Percentiles rank a stretch among this genome's conserved stretches.
Conservation (phyloP, 768 basidiomycete species). For the Mycena olivaceomarginata region DNA sequence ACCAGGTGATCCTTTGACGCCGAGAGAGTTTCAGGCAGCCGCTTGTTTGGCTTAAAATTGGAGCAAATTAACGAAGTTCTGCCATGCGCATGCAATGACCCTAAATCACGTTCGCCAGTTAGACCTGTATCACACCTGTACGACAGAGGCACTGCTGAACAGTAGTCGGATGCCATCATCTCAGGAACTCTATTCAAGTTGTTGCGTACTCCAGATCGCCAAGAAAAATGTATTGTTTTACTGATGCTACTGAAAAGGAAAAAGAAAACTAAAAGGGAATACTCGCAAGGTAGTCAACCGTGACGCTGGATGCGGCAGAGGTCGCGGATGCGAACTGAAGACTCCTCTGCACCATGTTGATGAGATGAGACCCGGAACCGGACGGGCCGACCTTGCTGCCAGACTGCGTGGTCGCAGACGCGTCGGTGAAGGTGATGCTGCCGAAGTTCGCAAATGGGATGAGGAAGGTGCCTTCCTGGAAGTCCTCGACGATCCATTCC, state of each 20-base stretch:
- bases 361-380: slow-evolving; percentile 22
- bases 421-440: slow-evolving; percentile 20
- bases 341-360: slow-evolving; percentile 22
- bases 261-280: slow-evolving; percentile 28
- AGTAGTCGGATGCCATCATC: slow-evolving; percentile 14
- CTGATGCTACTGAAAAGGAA: slow-evolving; percentile 6
- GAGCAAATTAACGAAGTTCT: no score
- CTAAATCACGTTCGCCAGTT: not conserved
- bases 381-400: slow-evolving; percentile 23
- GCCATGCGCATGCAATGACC: no score
- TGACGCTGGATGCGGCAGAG: not conserved
- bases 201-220: slow-evolving; percentile 18
- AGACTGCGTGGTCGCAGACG: slow-evolving; percentile 19
- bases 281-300: slow-evolving; percentile 20
- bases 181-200: slow-evolving; percentile 5
- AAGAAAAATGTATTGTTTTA: slow-evolving; percentile 19
- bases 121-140: not conserved
- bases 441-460: slow-evolving; percentile 29
- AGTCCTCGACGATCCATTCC: slow-evolving; percentile 30
- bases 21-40: no score
- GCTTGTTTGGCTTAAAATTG: no score
- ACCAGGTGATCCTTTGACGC: not conserved
- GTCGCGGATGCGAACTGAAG: slow-evolving; percentile 8
- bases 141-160: slow-evolving; percentile 7
- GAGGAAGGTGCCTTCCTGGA: slow-evolving; percentile 16